Conservation (phyloP, 139 green algal genomes). For the Picochlorum sp. region DNA sequence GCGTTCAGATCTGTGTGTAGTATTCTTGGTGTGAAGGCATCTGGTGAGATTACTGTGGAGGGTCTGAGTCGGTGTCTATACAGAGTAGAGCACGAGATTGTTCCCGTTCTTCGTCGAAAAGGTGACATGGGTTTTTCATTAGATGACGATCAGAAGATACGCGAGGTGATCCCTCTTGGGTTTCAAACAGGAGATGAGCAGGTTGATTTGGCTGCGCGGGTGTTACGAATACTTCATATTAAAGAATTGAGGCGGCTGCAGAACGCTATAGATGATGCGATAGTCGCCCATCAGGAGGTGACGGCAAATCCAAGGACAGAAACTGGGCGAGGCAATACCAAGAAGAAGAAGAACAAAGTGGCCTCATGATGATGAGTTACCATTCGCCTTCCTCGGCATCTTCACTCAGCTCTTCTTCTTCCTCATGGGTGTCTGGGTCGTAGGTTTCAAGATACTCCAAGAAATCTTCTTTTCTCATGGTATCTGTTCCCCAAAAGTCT, state of each 20-base stretch:
- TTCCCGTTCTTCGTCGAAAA: neutral
- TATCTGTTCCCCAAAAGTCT: slow-evolving; percentile 11
- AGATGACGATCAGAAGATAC: neutral
- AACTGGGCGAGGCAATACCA: slow-evolving; percentile 31
- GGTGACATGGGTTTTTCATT: slow-evolving; percentile 10
- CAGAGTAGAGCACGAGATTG: too few species aligned
- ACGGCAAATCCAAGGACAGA: slow-evolving; percentile 58
- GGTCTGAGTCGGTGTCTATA: too few species aligned
- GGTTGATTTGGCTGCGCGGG: slow-evolving; percentile 36
- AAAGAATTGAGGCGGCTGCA: slow-evolving; percentile 49
- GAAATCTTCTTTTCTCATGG: too few species aligned
- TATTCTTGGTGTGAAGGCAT: too few species aligned
- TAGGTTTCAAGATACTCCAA: neutral
- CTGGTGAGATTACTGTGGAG: too few species aligned
- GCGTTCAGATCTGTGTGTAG: too few species aligned
- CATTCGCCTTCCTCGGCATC: slow-evolving; percentile 1
- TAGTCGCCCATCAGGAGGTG: slow-evolving; percentile 34
- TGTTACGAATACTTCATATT: slow-evolving; percentile 61
- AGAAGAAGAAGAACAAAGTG: neutral
- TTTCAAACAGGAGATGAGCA: slow-evolving; percentile 32
- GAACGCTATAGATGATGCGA: slow-evolving; percentile 10
- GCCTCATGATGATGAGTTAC: neutral
- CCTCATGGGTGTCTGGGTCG: neutral
- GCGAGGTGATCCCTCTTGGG: slow-evolving; percentile 15
- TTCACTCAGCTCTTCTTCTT: neutral